Evolutionary conservation across 2,329 filamentous ascomycete species (phyloP), one percentile per base, ranked within the genome.

Genomic region (Pseudonectria foliicola): DNA sequence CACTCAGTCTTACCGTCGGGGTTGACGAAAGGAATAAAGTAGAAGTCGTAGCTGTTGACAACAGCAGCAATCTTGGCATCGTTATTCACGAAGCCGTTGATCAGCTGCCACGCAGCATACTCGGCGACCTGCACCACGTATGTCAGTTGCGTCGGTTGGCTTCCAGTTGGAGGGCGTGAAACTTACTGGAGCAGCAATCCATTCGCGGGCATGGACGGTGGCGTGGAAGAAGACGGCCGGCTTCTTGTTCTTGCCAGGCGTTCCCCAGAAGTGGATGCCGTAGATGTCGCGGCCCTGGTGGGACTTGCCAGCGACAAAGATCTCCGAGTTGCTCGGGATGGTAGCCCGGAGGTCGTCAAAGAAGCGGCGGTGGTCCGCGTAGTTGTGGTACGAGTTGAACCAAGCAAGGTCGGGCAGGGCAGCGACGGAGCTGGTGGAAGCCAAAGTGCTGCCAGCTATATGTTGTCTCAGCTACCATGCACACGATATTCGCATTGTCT

Each of bases 11-110:
- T 51, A 70, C 69, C 74, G 44, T 80, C 76, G 0, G 75, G 73
- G 52, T 80, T 80, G 18, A 77, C 73, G 21, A 79, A 55, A 3
- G 77, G 75, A 41, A 79, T 68, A 48, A 83, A 69, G 57, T 78
- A 81, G 45, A 78, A 80, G 61, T 84, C 80, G 53, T 77, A 80
- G 40, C 67, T 72, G 57, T 81, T 68, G 29, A 81, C 63, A 34
- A 73, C 66, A 1, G 56, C 50, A 26, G 55, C 62, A 26, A 68
- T 52, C 4, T 58, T 52, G n/a, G 57, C 45, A 11, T 58, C 50
- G 14, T 33, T 33, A 13, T 55, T 54, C 23, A 49, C 50, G 46
- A 73, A 74, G 32, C 64, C 62, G 25, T 59, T 59, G 13, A 77
- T 55, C 23, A 79, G 59, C 13, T 63, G 56, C 41, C 66, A 67